Percentiles rank a stretch among this genome's conserved stretches.
Evolutionary conservation across 139 green algal species (phyloP).

Genomic region (Yamagishiella unicocca): DNA sequence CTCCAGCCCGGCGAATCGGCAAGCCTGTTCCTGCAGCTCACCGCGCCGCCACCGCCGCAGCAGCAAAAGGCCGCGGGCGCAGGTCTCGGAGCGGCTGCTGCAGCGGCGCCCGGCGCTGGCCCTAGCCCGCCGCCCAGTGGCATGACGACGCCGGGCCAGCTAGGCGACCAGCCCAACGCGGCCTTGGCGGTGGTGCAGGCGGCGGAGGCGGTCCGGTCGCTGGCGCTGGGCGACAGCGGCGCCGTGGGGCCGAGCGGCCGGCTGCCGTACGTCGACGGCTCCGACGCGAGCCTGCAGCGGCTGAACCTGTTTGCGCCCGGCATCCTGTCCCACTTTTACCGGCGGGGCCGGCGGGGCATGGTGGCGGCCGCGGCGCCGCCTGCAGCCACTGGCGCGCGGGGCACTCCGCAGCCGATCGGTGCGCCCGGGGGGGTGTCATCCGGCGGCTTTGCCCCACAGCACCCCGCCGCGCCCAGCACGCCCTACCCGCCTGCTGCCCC

Average conservation of each 20-base stretch:
- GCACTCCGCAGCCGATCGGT: no score
- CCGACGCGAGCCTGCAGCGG: slow-evolving; percentile 19
- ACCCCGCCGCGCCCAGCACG: background rate
- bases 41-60: slow-evolving; percentile 38
- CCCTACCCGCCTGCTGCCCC: background rate
- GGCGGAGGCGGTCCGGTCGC: slow-evolving; percentile 6
- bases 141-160: background rate
- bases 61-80: background rate
- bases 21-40: slow-evolving; percentile 49
- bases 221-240: background rate
- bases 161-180: background rate
- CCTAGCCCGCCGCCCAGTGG: slow-evolving; percentile 20
- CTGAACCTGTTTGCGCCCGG: slow-evolving; percentile 41
- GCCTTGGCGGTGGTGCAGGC: background rate
- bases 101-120: background rate
- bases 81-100: background rate
- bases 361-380: background rate
- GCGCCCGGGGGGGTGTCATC: background rate
- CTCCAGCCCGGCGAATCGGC: slow-evolving; percentile 54
- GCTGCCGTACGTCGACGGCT: slow-evolving; percentile 25
- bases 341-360: slow-evolving; percentile 1
- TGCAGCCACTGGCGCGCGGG: background rate
- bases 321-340: slow-evolving; percentile 44
- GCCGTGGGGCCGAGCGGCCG: background rate
- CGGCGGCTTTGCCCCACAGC: background rate